Percentiles rank a stretch among this genome's conserved stretches.
Evolutionary conservation across 345 rosid species (phyloP).

Genomic region (Arabidopsis suecica): DNA sequence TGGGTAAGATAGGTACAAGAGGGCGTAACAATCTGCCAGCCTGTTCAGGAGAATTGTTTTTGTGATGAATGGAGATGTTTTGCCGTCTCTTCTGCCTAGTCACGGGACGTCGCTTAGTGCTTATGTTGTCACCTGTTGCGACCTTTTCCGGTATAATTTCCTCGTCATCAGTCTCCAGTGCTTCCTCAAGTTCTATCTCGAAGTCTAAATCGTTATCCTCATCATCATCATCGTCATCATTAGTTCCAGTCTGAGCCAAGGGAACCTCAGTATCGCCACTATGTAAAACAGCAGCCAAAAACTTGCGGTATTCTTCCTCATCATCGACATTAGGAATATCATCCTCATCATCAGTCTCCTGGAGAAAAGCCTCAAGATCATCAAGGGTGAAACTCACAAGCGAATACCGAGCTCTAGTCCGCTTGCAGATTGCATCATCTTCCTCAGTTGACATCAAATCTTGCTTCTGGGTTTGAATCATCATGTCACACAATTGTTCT

Average conservation of each 20-base stretch:
- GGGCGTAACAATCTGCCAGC: slow-evolving; percentile 77
- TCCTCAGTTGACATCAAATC: slow-evolving; percentile 48
- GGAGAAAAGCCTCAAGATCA: slow-evolving; percentile 95
- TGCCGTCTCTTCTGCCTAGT: slow-evolving; percentile 85
- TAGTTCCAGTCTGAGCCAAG: slow-evolving; percentile 47
- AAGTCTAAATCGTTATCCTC: slow-evolving; percentile 92
- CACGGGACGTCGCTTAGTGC: slow-evolving; percentile 62
- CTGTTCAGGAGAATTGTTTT: slow-evolving; percentile 61
- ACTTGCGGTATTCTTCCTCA: slow-evolving; percentile 86
- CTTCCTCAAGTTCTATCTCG: slow-evolving; percentile 92
- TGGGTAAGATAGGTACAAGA: slow-evolving; percentile 66
- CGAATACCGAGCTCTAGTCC: slow-evolving; percentile 89
- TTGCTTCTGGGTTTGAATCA: slow-evolving; percentile 36
- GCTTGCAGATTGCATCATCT: slow-evolving; percentile 90
- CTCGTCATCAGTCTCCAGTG: slow-evolving; percentile 88
- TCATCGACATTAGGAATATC: slow-evolving; percentile 85
- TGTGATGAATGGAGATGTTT: slow-evolving; percentile 52
- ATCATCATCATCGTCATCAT: slow-evolving; percentile 75
- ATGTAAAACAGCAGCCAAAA: slow-evolving; percentile 85
- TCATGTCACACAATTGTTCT: not conserved
- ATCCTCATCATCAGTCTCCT: slow-evolving; percentile 94
- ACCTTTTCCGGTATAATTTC: slow-evolving; percentile 52
- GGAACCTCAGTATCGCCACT: slow-evolving; percentile 61
- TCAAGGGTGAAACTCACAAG: slow-evolving; percentile 86
- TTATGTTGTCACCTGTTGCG: slow-evolving; percentile 41